A percentile compares a stretch with the other conserved stretches of the same genome.
These are phyloP conservation scores for Rhytidhysteron rufulum DNA, from an alignment of 2,329 filamentous ascomycete genomes.

Conservation along the genomic window DNA sequence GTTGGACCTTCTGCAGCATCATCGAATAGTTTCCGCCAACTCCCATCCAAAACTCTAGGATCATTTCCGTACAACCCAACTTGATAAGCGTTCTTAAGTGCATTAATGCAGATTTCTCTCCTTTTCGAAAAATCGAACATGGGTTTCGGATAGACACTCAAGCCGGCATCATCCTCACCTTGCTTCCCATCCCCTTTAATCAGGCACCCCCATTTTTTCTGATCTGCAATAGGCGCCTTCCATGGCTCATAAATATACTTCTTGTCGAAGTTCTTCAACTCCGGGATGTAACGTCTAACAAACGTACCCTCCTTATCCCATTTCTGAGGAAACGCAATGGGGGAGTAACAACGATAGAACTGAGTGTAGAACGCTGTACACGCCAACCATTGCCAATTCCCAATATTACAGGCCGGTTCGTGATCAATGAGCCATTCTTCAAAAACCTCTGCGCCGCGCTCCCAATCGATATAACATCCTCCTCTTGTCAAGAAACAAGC, in stretches of 20 bases:
- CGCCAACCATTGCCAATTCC: slow-evolving; percentile 75
- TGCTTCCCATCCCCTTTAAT: slow-evolving; percentile 53
- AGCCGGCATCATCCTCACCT: slow-evolving; percentile 38
- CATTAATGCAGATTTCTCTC: slow-evolving; percentile 59
- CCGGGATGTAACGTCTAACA: slow-evolving; percentile 63
- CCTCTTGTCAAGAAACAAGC: slow-evolving; percentile 78
- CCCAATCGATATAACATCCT: slow-evolving; percentile 76
- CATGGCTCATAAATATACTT: slow-evolving; percentile 79
- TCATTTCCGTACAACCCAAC: slow-evolving; percentile 64
- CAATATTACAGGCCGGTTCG: slow-evolving; percentile 68
- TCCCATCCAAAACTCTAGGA: slow-evolving; percentile 58
- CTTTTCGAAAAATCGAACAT: slow-evolving; percentile 72
- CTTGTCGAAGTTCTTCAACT: slow-evolving; percentile 57
- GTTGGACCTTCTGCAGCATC: slow-evolving; percentile 45
- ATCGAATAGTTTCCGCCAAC: slow-evolving; percentile 49
- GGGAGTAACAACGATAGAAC: slow-evolving; percentile 68
- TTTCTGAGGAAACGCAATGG: slow-evolving; percentile 69
- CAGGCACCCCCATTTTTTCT: slow-evolving; percentile 64
- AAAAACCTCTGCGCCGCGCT: slow-evolving; percentile 73
- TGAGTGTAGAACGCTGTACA: slow-evolving; percentile 73
- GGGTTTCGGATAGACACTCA: slow-evolving; percentile 62
- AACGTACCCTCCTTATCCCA: slow-evolving; percentile 68
- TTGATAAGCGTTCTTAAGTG: slow-evolving; percentile 67
- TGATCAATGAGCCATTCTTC: slow-evolving; percentile 74
- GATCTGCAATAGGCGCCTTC: slow-evolving; percentile 65